These are phyloP conservation scores for Truncatella angustata DNA, from an alignment of 2,329 filamentous ascomycete species.

Conservation along the genomic window DNA sequence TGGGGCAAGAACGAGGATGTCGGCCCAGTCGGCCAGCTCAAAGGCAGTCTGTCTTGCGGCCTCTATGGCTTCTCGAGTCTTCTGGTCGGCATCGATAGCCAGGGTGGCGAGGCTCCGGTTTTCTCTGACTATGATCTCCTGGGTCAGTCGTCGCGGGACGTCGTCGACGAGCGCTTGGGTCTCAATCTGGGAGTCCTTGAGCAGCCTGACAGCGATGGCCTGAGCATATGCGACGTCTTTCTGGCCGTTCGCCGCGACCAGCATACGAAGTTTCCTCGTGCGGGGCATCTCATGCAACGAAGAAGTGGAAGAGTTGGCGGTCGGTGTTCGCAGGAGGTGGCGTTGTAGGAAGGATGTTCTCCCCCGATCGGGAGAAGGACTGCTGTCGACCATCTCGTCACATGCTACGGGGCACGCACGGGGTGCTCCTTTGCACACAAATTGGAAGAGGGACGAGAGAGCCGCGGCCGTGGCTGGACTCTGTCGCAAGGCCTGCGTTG, in stretches of 20 bases:
- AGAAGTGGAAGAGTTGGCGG: constrained; percentile 25
- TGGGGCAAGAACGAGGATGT: constrained; percentile 79
- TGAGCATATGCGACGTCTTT: constrained; percentile 65
- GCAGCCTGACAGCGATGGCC: constrained; percentile 64
- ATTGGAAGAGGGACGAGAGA: not conserved
- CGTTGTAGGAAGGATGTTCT: constrained; percentile 9
- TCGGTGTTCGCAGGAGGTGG: constrained; percentile 14
- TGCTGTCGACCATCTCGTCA: constrained; percentile 9
- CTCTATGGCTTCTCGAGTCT: constrained; percentile 44
- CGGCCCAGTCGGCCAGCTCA: constrained; percentile 82
- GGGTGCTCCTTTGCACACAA: not conserved
- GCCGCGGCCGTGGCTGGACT: not conserved
- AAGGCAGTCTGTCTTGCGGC: constrained; percentile 52
- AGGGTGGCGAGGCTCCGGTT: constrained; percentile 46
- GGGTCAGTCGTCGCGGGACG: constrained; percentile 59
- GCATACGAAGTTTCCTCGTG: constrained; percentile 53
- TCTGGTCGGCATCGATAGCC: constrained; percentile 33
- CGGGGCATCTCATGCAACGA: constrained; percentile 38
- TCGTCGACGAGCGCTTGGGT: constrained; percentile 64
- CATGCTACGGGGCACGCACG: not conserved
- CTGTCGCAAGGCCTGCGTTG: not conserved
- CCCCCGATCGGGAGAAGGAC: constrained; percentile 7
- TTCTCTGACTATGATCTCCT: constrained; percentile 60
- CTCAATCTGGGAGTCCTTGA: constrained; percentile 61
- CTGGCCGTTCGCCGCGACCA: constrained; percentile 65